Conservation (phyloP, 768 basidiomycete species). For the Phaeotremella fagi region DNA sequence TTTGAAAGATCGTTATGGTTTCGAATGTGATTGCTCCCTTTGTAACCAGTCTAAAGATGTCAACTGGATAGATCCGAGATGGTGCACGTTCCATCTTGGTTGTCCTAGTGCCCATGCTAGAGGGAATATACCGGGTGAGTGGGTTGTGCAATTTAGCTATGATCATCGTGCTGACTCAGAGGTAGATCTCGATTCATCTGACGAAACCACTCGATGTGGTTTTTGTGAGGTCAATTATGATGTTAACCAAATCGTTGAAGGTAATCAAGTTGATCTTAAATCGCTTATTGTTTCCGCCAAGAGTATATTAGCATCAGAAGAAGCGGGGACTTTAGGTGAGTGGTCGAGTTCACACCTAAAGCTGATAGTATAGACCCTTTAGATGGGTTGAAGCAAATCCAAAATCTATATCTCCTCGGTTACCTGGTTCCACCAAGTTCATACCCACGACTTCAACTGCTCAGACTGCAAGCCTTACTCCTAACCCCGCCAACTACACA, state of each 20-base stretch:
- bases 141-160: too few relatives aligned
- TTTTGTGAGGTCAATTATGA: too few relatives aligned
- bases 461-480: slow-evolving; percentile 67
- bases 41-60: slow-evolving; percentile 50
- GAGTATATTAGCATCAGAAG: slow-evolving; percentile 10
- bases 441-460: slow-evolving; percentile 71
- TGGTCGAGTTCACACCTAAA: too few relatives aligned
- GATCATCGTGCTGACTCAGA: too few relatives aligned
- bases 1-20: slow-evolving; percentile 70
- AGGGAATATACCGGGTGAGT: slow-evolving; percentile 22
- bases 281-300: too few relatives aligned
- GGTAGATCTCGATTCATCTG: neutral
- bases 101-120: too few relatives aligned
- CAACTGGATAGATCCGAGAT: slow-evolving; percentile 59
- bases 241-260: too few relatives aligned
- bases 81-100: slow-evolving; percentile 57
- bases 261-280: too few relatives aligned
- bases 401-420: too few relatives aligned
- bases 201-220: too few relatives aligned
- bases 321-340: slow-evolving; percentile 3
- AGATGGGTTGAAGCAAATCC: too few relatives aligned
- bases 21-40: slow-evolving; percentile 64
- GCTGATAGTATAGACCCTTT: too few relatives aligned
- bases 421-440: slow-evolving; percentile 61
- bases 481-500: slow-evolving; percentile 45